phyloP scores from a whole-genome alignment of 106 monocot species.

The Gastrodia elata region DNA sequence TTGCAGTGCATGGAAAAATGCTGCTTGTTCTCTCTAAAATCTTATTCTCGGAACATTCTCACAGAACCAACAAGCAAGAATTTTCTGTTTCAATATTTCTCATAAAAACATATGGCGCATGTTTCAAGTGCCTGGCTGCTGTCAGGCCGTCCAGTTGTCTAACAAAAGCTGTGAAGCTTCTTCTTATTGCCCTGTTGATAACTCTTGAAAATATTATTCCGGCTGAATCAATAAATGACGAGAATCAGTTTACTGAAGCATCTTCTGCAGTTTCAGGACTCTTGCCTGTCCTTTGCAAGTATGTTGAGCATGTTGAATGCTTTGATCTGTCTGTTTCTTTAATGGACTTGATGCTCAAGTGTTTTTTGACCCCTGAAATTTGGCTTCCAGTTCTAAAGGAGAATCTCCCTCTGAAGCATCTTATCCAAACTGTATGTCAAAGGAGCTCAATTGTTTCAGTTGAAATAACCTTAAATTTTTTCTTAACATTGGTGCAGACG shows the following conservation, averaged over 20 bases:
- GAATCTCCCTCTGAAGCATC: slow-evolving; percentile 52
- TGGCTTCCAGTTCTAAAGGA: slow-evolving; percentile 72
- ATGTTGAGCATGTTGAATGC: slow-evolving; percentile 34
- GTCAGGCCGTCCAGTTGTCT: slow-evolving; percentile 18
- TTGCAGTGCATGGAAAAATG: slow-evolving; percentile 51
- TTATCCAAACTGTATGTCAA: slow-evolving; percentile 37
- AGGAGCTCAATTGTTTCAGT: slow-evolving; percentile 23
- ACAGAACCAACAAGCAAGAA: slow-evolving; percentile 9
- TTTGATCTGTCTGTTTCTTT: slow-evolving; percentile 49
- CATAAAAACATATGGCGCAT: slow-evolving; percentile 35
- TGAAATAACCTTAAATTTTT: slow-evolving; percentile 51
- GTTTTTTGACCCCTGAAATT: slow-evolving; percentile 30
- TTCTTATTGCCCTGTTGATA: slow-evolving; percentile 46
- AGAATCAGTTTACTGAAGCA: slow-evolving; percentile 32
- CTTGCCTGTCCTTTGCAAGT: slow-evolving; percentile 77
- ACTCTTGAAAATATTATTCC: slow-evolving; percentile 32
- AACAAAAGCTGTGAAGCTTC: slow-evolving; percentile 28
- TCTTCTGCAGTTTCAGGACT: slow-evolving; percentile 40
- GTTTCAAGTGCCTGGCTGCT: slow-evolving; percentile 35
- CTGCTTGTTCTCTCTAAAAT: slow-evolving; percentile 41
- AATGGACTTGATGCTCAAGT: slow-evolving; percentile 63
- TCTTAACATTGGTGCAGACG: slow-evolving; percentile 52
- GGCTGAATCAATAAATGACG: slow-evolving; percentile 12
- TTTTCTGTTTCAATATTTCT: slow-evolving; percentile 33
- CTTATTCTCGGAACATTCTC: slow-evolving; percentile 16